Evolutionary conservation across 192 early-diverging fungal genomes (phyloP), one percentile per base, ranked within the genome.

Genomic region (Coemansia sp.): DNA sequence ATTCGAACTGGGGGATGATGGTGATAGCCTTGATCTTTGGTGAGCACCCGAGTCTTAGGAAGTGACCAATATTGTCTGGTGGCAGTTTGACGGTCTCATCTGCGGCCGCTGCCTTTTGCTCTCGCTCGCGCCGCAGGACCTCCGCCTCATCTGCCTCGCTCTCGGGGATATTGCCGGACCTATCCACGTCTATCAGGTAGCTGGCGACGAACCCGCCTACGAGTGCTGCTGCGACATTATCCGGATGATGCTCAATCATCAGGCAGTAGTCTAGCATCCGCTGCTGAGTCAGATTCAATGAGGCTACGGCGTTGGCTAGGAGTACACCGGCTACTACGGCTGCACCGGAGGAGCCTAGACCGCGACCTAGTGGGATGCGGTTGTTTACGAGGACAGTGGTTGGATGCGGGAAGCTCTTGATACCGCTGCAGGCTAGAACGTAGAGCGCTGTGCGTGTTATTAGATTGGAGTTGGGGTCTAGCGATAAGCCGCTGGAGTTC

Each of bases 211-310:
- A 97, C 12, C 97, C 97, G 63, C 98, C 98, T 36, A 97, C 87
- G 24, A 99, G 80, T 15, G 94, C 92, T 7, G 96, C 94, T 1
- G 96, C 90, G 1, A 97, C 93, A 79, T 99, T 99, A 65, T 99
- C 98, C 2, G 98, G 98, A 71, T 99, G 98, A 55, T 93, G 92
- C 82, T 99, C 98, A 20, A 98, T 91, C 85, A 92, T 88, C 68
- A 96, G 72, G 66, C 90, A 93, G 61, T 89, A 96, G 72, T 99
- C 97, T 20, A 99, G 85, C 84, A 98, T 86, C 41, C 93, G 87
- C 66, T 94, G 89, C 45, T 86, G 80, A 7, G 78, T 68, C 76
- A 98, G 80, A 5, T 76, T 67, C 42, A 98, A 85, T 13, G 84
- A 67, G 48, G 91, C 91, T 7, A 90, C 82, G 27, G 86, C 85